A percentile compares a stretch with the other conserved stretches of the same genome.
Conservation (phyloP, 108 stramenopile species). For the Nitzschia inconspicua region DNA sequence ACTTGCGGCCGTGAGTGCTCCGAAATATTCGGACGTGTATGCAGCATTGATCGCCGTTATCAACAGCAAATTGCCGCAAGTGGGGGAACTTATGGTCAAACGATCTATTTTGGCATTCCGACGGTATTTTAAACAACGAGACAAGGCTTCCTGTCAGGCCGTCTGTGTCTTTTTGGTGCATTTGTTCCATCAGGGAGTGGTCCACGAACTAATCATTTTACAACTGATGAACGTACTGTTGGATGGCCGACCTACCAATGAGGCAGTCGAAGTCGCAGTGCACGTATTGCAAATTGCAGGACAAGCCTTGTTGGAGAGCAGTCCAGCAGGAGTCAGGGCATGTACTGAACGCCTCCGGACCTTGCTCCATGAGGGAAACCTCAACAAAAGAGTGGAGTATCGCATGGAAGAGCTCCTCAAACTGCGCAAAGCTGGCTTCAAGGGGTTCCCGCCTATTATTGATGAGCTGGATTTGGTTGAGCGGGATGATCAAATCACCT, state of each 20-base stretch:
- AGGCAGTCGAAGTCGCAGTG: constrained; percentile 96
- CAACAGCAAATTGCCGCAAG: constrained; percentile 96
- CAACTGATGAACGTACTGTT: constrained; percentile 94
- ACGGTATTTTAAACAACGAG: constrained; percentile 80
- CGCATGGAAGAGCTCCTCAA: constrained; percentile 90
- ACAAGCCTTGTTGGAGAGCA: constrained; percentile 73
- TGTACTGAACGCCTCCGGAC: constrained; percentile 94
- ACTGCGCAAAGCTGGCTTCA: constrained; percentile 80
- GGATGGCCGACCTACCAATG: constrained; percentile 91
- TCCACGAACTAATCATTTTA: constrained; percentile 94
- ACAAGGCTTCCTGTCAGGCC: constrained; percentile 84
- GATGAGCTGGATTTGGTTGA: constrained; percentile 97
- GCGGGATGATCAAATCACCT: constrained; percentile 96
- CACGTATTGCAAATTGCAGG: constrained; percentile 89
- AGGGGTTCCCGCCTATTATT: constrained; percentile 71
- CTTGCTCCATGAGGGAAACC: constrained; percentile 88
- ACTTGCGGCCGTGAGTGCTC: constrained; percentile 87
- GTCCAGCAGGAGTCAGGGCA: constrained; percentile 92
- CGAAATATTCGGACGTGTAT: constrained; percentile 77
- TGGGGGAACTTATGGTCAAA: constrained; percentile 89
- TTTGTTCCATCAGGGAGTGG: constrained; percentile 95
- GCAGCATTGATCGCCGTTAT: constrained; percentile 93
- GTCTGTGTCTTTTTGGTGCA: constrained; percentile 91
- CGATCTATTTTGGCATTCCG: constrained; percentile 89
- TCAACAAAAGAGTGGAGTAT: constrained; percentile 90